Base-by-base conservation (phyloP, 1,284 basidiomycete genomes). In the Cutaneotrichosporon dermatis region DNA sequence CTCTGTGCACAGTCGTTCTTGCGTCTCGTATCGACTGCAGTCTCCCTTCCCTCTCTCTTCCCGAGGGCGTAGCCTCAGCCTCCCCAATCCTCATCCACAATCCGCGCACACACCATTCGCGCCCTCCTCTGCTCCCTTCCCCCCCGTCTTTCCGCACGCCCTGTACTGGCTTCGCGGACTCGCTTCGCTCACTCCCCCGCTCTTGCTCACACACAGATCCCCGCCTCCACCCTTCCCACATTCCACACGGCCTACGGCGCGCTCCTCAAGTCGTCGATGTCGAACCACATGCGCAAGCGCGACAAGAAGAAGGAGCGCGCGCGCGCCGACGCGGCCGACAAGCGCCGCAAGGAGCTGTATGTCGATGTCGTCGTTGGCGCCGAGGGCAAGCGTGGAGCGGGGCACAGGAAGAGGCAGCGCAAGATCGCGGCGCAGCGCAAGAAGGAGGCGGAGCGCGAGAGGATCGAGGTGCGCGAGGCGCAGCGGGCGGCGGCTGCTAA, bases 241-340 rank as follows among this genome's bases (percentile, higher is more conserved):
- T 95, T 94, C 79, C 85, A 90, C 68, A 68, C 82, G 1, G 79
- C 82, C 13, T 95, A 94, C 69, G 88, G 88, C 7, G 66, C 84
- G 8, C 82, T 94, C 2, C 83, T 95, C 59, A 92, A 92, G 80
- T 70, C 85, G 1, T 85, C 85, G 2, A 87, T 94, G 83, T 81
- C 85, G 4, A 69, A 83, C 77, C 52, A 66, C n/a, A 84, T 94
- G 62, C 86, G 90, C 39, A 93, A 93, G 79, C 86, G 92, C 39
- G 90, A 94, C 81, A 94, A 91, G 80, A 93, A 92, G 76, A 85
- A 87, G 54, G 90, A 94, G 75, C 92, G 91, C 76, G 81, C 82
- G 42, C 84, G 85, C 41, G 82, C 85, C 3, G 92, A 93, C 68
- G 82, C 86, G 59, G 72, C 82, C 13, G 82, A 84, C 1, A 83